A percentile compares a stretch with the other conserved stretches of the same genome.
Conservation (phyloP, 139 green algal species). For the Pleodorina starrii region DNA sequence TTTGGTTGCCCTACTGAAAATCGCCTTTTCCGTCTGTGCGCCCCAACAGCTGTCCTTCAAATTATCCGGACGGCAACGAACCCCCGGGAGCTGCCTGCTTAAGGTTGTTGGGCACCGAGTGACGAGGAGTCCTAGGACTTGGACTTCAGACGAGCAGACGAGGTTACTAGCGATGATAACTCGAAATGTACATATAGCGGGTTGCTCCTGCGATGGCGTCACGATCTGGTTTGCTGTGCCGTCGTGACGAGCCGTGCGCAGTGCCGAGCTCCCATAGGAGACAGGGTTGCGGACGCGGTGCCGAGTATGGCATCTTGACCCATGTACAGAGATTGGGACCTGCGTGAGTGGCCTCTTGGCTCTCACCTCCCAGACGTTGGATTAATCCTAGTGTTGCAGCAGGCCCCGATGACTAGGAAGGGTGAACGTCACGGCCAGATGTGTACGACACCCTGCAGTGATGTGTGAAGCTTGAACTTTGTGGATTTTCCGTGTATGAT, state of each 20-base stretch:
- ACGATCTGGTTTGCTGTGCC: slow-evolving; percentile 22
- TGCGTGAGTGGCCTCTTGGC: no score
- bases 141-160: not conserved
- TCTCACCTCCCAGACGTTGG: no score
- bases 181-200: not conserved
- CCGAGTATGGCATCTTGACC: not conserved
- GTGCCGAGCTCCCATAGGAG: not conserved
- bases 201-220: not conserved
- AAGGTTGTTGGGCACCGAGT: not conserved
- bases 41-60: slow-evolving; percentile 57
- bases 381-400: no score
- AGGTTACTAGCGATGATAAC: not conserved
- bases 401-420: no score
- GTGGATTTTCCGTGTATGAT: no score
- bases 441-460: no score
- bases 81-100: slow-evolving; percentile 37
- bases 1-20: no score
- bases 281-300: not conserved
- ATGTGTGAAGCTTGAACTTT: no score
- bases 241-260: not conserved
- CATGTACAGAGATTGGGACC: no score
- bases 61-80: slow-evolving; percentile 61
- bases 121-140: not conserved
- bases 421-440: no score
- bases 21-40: not conserved